phyloP scores from a whole-genome alignment of 1,284 basidiomycete genomes.

The Hymenochaete sp. region DNA sequence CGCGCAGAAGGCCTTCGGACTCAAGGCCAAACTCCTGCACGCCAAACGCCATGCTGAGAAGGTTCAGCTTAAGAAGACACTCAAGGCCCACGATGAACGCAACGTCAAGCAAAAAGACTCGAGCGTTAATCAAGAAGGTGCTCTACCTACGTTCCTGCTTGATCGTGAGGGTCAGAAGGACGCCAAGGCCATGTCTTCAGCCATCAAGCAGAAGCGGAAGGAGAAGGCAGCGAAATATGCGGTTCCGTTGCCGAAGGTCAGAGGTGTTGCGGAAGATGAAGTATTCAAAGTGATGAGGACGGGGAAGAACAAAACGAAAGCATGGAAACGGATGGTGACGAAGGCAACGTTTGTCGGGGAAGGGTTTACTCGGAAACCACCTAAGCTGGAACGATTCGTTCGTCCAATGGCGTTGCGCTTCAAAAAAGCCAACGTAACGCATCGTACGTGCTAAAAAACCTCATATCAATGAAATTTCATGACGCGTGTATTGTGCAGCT shows the following conservation, averaged over 20 bases:
- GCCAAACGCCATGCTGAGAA: constrained; percentile 95
- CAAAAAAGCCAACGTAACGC: constrained; percentile 98
- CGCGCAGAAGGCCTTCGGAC: constrained; percentile 91
- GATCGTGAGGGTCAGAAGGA: constrained; percentile 97
- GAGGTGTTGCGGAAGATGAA: constrained; percentile 98
- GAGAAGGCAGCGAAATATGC: constrained; percentile 99
- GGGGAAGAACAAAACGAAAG: constrained; percentile 93
- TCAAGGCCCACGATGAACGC: constrained; percentile 98
- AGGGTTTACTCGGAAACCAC: constrained; percentile 96
- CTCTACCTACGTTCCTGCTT: constrained; percentile 89
- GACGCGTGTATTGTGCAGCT: constrained; percentile 39
- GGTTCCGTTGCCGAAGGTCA: constrained; percentile 93
- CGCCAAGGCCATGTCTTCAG: constrained; percentile 94
- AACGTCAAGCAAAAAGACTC: constrained; percentile 93
- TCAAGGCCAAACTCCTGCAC: constrained; percentile 97
- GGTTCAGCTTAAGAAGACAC: constrained; percentile 97
- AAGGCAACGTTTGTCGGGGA: constrained; percentile 99
- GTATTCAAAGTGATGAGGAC: constrained; percentile 99
- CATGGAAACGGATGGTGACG: constrained; percentile 99
- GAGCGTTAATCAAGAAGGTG: constrained; percentile 75
- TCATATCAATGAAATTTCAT: constrained; percentile 6
- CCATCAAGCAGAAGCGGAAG: constrained; percentile 98
- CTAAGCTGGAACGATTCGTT: constrained; percentile 98
- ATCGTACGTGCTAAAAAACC: constrained; percentile 59
- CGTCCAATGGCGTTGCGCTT: constrained; percentile 95